Base-by-base conservation (phyloP, 1,139 yeast species). In the Pichia sp. region DNA sequence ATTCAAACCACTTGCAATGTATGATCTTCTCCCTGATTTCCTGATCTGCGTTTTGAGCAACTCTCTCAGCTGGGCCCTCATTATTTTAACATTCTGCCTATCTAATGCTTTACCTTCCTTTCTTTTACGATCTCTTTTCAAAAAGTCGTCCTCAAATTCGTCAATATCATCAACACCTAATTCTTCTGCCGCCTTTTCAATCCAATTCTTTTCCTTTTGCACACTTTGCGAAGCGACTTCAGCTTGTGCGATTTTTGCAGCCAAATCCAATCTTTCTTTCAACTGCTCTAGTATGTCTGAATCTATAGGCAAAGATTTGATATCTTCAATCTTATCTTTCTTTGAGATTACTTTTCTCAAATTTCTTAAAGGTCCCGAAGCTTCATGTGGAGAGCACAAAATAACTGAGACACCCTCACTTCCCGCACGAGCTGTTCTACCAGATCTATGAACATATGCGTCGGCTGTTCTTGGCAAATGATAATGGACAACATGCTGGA, bases 401-500 rank as follows among this genome's bases (percentile, higher is more conserved):
- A 90, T 84, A 43, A 95, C 85, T 2, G 97, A 86, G 19, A 93
- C 96, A 75, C 99, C 99, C 67, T 89, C 95, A 53, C 80, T 81
- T 0, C 95, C 93, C 2, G 96, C 97, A 76, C 99, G 87, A 0
- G 96, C 99, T 23, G 99, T 95, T 79, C 99, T 84, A 59, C 99
- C 99, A 1, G 97, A 89, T 70, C 99, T 80, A 72, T 93, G 99
- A 60, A 93, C 85, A 67, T 93, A 93, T 54, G 90, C 84, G 68
- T 95, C 99, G 0, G 98, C 98, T 8, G 96, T 80, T 60, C 98
- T 79, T 10, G 99, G 99, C 59, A 95, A 76, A 71, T 93, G 98
- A 67, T 93, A 93, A 69, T 93, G 99, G 13, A 93, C 90, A 45
- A 93, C 99, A 69, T 93, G 99, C 65, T 90, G 87, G 53, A 93